phyloP scores from a whole-genome alignment of 1,139 yeast genomes.

The Zygoascus hellenicus region DNA sequence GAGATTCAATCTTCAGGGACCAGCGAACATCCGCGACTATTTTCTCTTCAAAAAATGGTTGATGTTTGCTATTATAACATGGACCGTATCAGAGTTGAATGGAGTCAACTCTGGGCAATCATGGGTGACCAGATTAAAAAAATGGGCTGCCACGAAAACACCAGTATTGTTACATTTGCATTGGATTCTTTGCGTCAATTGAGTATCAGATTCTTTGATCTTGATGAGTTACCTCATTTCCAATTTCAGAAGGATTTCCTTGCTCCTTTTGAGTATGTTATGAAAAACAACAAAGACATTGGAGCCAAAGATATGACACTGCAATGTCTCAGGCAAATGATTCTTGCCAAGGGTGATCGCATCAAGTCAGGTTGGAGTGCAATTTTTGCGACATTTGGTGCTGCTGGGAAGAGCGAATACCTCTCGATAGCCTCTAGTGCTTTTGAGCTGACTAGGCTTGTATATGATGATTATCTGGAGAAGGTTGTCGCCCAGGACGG shows the following conservation, averaged over 20 bases:
- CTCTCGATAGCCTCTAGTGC: slow-evolving; percentile 53
- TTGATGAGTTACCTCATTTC: slow-evolving; percentile 92
- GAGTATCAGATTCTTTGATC: slow-evolving; percentile 84
- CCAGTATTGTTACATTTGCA: slow-evolving; percentile 80
- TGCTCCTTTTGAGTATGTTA: slow-evolving; percentile 80
- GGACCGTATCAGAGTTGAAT: slow-evolving; percentile 92
- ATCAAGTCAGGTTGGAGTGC: slow-evolving; percentile 96
- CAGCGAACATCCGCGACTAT: slow-evolving; percentile 79
- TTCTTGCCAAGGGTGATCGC: slow-evolving; percentile 63
- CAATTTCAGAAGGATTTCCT: slow-evolving; percentile 92
- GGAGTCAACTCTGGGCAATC: slow-evolving; percentile 93
- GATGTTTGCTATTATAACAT: slow-evolving; percentile 97
- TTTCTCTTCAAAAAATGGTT: slow-evolving; percentile 88
- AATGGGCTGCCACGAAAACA: slow-evolving; percentile 76
- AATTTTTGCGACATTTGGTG: slow-evolving; percentile 68
- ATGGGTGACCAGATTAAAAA: slow-evolving; percentile 86
- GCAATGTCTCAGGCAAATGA: slow-evolving; percentile 84
- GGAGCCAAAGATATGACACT: slow-evolving; percentile 86
- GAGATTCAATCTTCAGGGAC: slow-evolving; percentile 90
- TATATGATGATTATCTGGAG: slow-evolving; percentile 56
- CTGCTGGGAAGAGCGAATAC: slow-evolving; percentile 43
- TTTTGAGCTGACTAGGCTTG: slow-evolving; percentile 56
- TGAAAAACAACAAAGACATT: slow-evolving; percentile 57
- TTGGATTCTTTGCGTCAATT: slow-evolving; percentile 90
- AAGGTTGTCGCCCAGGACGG: slow-evolving; percentile 69